Evolutionary conservation across 495 filamentous ascomycete genomes (phyloP).

Genomic region (Xylaria flabelliformis): DNA sequence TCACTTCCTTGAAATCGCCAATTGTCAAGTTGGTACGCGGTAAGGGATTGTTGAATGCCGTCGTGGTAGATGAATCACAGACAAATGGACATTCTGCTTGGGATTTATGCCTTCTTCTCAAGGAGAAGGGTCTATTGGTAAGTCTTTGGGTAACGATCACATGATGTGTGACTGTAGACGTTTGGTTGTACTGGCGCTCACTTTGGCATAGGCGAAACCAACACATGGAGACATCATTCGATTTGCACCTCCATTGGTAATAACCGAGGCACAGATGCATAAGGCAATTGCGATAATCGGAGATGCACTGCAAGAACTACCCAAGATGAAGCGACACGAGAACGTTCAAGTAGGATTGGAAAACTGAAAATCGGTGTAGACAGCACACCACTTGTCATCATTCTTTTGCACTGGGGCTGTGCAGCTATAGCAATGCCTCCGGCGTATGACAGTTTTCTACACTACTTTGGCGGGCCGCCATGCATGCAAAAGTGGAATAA

Average conservation of each 20-base stretch:
- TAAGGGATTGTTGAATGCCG: conserved; percentile 94
- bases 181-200: conserved; percentile 27
- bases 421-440: conserved; percentile 4
- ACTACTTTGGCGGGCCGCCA: not conserved
- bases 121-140: conserved; percentile 94
- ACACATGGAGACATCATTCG: conserved; percentile 98
- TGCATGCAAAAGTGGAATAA: conserved; percentile 11
- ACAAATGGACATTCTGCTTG: conserved; percentile 88
- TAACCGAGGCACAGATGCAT: conserved; percentile 84
- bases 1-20: conserved; percentile 72
- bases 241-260: conserved; percentile 87
- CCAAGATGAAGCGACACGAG: conserved; percentile 44
- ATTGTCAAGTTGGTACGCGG: conserved; percentile 86
- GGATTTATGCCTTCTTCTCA: conserved; percentile 95
- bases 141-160: conserved; percentile 32
- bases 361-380: conserved; percentile 33
- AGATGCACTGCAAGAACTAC: conserved; percentile 72
- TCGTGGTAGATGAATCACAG: conserved; percentile 92
- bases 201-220: conserved; percentile 80
- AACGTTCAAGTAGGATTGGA: conserved; percentile 37
- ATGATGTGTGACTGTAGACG: conserved; percentile 12
- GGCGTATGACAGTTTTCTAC: not conserved
- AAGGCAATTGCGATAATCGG: conserved; percentile 75
- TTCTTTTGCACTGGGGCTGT: conserved; percentile 16
- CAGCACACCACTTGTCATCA: conserved; percentile 29